These are phyloP conservation scores for Pseudevernia furfuracea DNA, from an alignment of 495 filamentous ascomycete genomes.

Conservation along the genomic window DNA sequence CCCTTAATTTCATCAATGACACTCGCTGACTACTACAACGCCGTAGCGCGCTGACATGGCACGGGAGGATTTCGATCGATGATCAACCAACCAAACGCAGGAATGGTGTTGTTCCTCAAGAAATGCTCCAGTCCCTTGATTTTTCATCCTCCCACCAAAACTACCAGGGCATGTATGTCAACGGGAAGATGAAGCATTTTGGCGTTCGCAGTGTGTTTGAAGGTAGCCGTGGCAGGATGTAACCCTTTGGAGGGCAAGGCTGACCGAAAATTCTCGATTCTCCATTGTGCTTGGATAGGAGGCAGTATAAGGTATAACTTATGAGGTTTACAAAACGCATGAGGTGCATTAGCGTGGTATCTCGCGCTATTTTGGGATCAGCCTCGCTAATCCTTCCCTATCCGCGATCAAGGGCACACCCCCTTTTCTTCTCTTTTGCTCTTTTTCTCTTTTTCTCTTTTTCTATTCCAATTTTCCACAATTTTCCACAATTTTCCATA, in stretches of 20 bases:
- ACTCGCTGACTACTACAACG: neutral
- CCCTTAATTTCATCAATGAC: slow-evolving; percentile 16
- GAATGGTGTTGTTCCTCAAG: neutral
- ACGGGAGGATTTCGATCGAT: slow-evolving; percentile 16
- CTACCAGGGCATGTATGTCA: no score
- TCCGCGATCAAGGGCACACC: neutral
- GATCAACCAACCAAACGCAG: slow-evolving; percentile 2
- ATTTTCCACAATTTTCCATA: neutral
- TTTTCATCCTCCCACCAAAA: neutral
- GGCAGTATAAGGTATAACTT: no score
- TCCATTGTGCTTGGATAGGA: slow-evolving; percentile 10
- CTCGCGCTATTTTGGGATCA: slow-evolving; percentile 11
- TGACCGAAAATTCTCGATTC: neutral
- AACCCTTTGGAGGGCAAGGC: neutral
- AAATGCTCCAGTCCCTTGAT: neutral
- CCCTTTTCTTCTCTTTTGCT: neutral
- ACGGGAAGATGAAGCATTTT: neutral
- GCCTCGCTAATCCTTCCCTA: neutral
- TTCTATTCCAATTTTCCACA: no score
- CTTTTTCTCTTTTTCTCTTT: neutral
- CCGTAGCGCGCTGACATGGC: slow-evolving; percentile 18
- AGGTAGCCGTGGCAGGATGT: neutral
- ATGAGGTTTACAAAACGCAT: slow-evolving; percentile 6
- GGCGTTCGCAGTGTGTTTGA: neutral
- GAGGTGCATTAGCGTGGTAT: slow-evolving; percentile 20